A percentile compares a stretch with the other conserved stretches of the same genome.
phyloP scores from a whole-genome alignment of 192 early-diverging fungal species.

The Obelidium mucronatum region DNA sequence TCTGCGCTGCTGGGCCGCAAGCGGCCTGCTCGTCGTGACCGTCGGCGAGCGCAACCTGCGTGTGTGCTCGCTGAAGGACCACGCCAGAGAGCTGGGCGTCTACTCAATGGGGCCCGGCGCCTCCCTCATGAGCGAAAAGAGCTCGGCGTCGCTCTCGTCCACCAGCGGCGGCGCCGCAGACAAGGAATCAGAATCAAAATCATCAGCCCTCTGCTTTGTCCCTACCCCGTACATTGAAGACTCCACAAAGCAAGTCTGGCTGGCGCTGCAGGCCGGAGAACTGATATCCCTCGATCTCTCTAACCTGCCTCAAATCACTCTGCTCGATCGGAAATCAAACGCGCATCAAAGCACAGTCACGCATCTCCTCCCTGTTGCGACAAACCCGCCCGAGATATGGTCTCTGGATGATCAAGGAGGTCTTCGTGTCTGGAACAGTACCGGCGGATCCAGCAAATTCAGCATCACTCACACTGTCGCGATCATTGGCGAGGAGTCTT shows the following conservation, averaged over 20 bases:
- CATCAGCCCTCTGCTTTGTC: slow-evolving; percentile 1
- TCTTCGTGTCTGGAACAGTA: slow-evolving; percentile 34
- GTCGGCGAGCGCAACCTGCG: slow-evolving; percentile 47
- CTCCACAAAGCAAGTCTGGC: background rate
- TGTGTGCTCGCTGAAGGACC: slow-evolving; percentile 21
- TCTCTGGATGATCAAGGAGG: slow-evolving; percentile 30
- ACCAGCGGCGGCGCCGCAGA: background rate
- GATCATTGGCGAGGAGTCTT: slow-evolving; percentile 50
- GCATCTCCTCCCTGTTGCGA: slow-evolving; percentile 7
- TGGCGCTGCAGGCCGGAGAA: slow-evolving; percentile 19
- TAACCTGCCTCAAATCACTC: background rate
- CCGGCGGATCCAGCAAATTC: too few relatives aligned
- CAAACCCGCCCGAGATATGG: slow-evolving; percentile 8
- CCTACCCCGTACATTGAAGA: background rate
- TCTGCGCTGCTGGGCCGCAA: slow-evolving; percentile 57
- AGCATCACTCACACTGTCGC: slow-evolving; percentile 50
- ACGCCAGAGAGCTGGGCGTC: background rate
- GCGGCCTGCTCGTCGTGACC: slow-evolving; percentile 51
- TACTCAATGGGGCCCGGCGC: slow-evolving; percentile 17
- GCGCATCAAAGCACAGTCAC: slow-evolving; percentile 1
- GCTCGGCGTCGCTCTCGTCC: background rate
- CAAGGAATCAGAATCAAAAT: background rate
- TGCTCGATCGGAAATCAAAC: background rate
- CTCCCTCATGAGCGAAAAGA: background rate
- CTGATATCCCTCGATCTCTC: background rate